Percentiles rank a stretch among this genome's conserved stretches.
Evolutionary conservation across 2,329 filamentous ascomycete genomes (phyloP).

Genomic region (Fusarium kyushuense): DNA sequence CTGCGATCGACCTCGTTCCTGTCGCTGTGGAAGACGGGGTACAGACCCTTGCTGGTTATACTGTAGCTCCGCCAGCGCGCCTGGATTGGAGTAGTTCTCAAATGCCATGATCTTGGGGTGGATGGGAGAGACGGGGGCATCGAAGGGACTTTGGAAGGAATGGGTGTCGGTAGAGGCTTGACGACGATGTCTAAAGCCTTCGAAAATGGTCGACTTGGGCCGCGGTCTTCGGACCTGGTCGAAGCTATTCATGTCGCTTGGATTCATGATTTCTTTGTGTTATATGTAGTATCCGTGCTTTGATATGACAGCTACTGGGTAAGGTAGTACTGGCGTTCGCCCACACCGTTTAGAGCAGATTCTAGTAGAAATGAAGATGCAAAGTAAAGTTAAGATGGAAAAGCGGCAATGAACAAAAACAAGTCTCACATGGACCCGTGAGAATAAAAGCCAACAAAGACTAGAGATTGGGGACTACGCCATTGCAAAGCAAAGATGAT

Average conservation of each 20-base stretch:
- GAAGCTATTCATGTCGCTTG: conserved; percentile 29
- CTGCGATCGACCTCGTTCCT: conserved; percentile 54
- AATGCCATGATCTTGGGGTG: conserved; percentile 48
- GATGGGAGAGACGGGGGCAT: conserved; percentile 45
- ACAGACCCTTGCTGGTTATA: conserved; percentile 64
- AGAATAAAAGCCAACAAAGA: conserved; percentile 38
- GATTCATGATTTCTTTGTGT: conserved; percentile 24
- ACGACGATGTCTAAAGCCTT: conserved; percentile 63
- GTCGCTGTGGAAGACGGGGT: conserved; percentile 56
- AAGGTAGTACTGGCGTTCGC: conserved; percentile 11
- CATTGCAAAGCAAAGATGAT: conserved; percentile 40
- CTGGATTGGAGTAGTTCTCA: conserved; percentile 55
- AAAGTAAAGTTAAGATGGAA: conserved; percentile 11
- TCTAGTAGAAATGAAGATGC: conserved; percentile 18
- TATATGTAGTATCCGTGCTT: conserved; percentile 7
- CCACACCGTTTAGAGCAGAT: conserved; percentile 7
- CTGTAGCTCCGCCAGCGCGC: conserved; percentile 68
- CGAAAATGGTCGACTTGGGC: conserved; percentile 63
- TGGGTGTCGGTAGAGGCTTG: conserved; percentile 60
- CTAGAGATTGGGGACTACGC: conserved; percentile 37
- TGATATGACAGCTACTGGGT: conserved; percentile 21
- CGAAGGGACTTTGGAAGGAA: conserved; percentile 48
- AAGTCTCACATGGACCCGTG: conserved; percentile 24
- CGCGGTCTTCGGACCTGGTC: conserved; percentile 53
- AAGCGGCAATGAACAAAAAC: conserved; percentile 26